These are phyloP conservation scores for Penicillium decumbens DNA, from an alignment of 2,329 filamentous ascomycete genomes.

Conservation along the genomic window DNA sequence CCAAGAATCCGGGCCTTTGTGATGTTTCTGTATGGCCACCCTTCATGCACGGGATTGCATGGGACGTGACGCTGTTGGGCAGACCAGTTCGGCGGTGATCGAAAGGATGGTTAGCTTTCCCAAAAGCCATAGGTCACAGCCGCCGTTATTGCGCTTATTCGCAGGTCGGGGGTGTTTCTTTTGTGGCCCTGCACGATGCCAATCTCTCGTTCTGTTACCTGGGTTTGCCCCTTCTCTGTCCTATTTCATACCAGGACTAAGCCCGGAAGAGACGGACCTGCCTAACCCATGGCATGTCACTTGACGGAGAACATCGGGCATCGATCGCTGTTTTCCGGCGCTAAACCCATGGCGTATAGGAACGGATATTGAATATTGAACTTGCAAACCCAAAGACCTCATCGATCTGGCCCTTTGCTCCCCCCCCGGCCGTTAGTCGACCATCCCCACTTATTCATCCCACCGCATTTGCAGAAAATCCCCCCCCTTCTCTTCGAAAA, in stretches of 20 bases:
- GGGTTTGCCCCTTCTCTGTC: not conserved
- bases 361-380: slow-evolving; percentile 21
- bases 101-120: slow-evolving; percentile 19
- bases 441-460: slow-evolving; percentile 17
- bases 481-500: slow-evolving; percentile 18
- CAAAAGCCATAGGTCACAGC: slow-evolving; percentile 12
- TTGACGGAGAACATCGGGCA: slow-evolving; percentile 9
- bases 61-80: slow-evolving; percentile 20
- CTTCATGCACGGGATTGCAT: slow-evolving; percentile 15
- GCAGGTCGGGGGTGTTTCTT: not conserved
- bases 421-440: slow-evolving; percentile 18
- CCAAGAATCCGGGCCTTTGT: slow-evolving; percentile 33
- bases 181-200: not conserved
- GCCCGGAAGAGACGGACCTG: not conserved
- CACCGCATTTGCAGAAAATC: slow-evolving; percentile 23
- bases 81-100: slow-evolving; percentile 18
- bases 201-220: not conserved
- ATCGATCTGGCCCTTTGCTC: slow-evolving; percentile 22
- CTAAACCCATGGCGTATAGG: slow-evolving; percentile 28
- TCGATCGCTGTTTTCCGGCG: slow-evolving; percentile 27
- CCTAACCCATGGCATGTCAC: slow-evolving; percentile 18
- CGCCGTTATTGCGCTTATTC: slow-evolving; percentile 18
- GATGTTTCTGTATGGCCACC: slow-evolving; percentile 8
- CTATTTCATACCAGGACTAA: not conserved
- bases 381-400: slow-evolving; percentile 27